Evolutionary conservation across 1,139 yeast species (phyloP).

Genomic region (Arxiozyma telluris): DNA sequence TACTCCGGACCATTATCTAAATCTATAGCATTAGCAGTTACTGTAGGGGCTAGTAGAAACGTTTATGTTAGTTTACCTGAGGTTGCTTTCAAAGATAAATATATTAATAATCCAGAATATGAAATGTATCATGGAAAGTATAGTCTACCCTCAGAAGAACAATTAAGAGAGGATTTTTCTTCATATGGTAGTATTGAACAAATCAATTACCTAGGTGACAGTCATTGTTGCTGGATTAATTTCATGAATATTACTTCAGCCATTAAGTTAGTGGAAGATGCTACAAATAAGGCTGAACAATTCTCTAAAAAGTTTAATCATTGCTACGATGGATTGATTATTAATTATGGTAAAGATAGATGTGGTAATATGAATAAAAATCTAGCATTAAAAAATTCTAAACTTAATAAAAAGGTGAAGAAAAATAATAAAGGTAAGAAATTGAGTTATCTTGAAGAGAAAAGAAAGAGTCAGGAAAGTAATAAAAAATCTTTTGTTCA

Average conservation of each 20-base stretch:
- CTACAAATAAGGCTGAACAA: conserved; percentile 26
- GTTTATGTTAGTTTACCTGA: conserved; percentile 63
- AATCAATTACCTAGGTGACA: conserved; percentile 63
- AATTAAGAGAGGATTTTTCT: conserved; percentile 55
- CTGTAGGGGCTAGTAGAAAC: conserved; percentile 75
- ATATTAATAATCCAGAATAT: conserved; percentile 26
- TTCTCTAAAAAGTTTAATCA: conserved; percentile 36
- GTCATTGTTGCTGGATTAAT: conserved; percentile 73
- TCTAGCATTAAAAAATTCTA: conserved; percentile 26
- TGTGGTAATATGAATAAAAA: conserved; percentile 57
- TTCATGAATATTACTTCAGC: conserved; percentile 71
- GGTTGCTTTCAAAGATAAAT: conserved; percentile 31
- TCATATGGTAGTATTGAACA: conserved; percentile 76
- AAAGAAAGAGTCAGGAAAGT: conserved; percentile 21
- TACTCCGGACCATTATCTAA: conserved; percentile 71
- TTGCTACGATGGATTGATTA: conserved; percentile 49
- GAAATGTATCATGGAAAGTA: conserved; percentile 20
- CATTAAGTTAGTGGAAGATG: conserved; percentile 64
- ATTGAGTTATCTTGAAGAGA: conserved; percentile 22
- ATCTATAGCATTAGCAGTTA: conserved; percentile 66
- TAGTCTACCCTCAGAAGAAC: conserved; percentile 38
- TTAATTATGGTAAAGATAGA: conserved; percentile 73
- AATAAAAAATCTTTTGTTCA: conserved; percentile 5
- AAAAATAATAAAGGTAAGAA: conserved; percentile 22
- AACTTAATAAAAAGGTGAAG: conserved; percentile 38